These are phyloP conservation scores for Candida cerambycidarum DNA, from an alignment of 805 yeast genomes.

Conservation along the genomic window DNA sequence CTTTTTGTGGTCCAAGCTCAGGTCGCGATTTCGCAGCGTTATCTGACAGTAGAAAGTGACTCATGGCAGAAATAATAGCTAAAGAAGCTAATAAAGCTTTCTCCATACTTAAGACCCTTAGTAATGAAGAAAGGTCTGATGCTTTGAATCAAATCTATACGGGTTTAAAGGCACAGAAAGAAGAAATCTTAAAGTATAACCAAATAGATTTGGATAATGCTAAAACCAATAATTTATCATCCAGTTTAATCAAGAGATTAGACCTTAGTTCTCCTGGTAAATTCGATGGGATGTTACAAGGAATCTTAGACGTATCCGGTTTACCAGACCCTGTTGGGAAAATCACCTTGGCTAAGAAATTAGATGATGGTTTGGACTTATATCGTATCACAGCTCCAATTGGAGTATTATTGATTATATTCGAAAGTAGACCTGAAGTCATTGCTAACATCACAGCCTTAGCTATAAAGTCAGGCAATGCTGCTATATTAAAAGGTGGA, in stretches of 20 bases:
- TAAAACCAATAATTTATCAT: slow-evolving; percentile 54
- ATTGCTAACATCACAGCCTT: slow-evolving; percentile 96
- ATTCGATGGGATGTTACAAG: slow-evolving; percentile 91
- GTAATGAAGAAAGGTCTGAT: slow-evolving; percentile 67
- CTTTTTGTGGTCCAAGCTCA: too few relatives aligned
- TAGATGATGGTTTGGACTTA: slow-evolving; percentile 86
- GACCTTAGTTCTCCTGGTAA: slow-evolving; percentile 82
- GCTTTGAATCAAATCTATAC: slow-evolving; percentile 76
- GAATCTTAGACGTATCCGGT: slow-evolving; percentile 85
- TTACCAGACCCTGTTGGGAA: slow-evolving; percentile 94
- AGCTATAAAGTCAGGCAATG: slow-evolving; percentile 94
- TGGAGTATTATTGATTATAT: slow-evolving; percentile 88
- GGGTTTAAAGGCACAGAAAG: slow-evolving; percentile 59
- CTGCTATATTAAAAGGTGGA: slow-evolving; percentile 97
- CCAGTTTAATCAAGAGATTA: slow-evolving; percentile 76
- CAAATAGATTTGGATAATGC: slow-evolving; percentile 73
- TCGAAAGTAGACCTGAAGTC: slow-evolving; percentile 97
- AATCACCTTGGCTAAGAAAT: slow-evolving; percentile 73
- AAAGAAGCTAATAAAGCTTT: slow-evolving; percentile 80
- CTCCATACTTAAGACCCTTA: slow-evolving; percentile 72
- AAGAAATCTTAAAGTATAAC: slow-evolving; percentile 70
- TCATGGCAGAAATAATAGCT: slow-evolving; percentile 42
- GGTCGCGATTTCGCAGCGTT: too few relatives aligned
- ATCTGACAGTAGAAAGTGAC: too few relatives aligned
- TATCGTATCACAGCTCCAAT: slow-evolving; percentile 89